Conservation (phyloP, 2,329 filamentous ascomycete genomes). For the Fusarium duplospermum region DNA sequence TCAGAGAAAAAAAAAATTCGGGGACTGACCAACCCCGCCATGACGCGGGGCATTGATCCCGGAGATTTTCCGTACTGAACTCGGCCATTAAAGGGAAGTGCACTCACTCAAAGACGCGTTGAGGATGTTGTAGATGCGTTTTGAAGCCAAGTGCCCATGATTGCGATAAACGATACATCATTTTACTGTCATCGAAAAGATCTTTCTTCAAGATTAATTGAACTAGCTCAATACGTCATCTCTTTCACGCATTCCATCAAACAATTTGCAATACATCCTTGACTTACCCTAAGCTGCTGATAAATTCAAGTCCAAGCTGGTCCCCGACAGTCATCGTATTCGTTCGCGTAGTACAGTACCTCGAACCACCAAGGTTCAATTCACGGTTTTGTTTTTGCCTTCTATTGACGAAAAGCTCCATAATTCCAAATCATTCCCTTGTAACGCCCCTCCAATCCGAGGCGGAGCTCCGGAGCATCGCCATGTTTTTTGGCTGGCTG, state of each 20-base stretch:
- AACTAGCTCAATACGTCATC: not conserved
- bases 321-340: not conserved
- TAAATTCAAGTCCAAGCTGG: not conserved
- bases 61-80: conserved; percentile 32
- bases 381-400: not conserved
- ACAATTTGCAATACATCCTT: not conserved
- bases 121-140: not conserved
- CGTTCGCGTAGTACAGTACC: not conserved
- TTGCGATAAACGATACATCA: not conserved
- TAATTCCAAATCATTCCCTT: conserved; percentile 32
- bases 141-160: not conserved
- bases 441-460: not conserved
- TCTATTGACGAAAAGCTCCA: not conserved
- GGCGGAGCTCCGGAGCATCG: not conserved
- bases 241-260: not conserved
- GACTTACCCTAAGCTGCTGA: conserved; percentile 1
- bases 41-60: conserved; percentile 29
- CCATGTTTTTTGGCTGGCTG: not conserved
- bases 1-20: conserved; percentile 32
- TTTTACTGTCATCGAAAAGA: not conserved
- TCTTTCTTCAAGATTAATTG: not conserved
- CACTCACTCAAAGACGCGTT: not conserved
- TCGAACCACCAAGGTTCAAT: not conserved
- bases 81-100: not conserved
- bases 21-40: conserved; percentile 38